phyloP scores from a whole-genome alignment of 306 rosid genomes.

The Prunus padus region DNA sequence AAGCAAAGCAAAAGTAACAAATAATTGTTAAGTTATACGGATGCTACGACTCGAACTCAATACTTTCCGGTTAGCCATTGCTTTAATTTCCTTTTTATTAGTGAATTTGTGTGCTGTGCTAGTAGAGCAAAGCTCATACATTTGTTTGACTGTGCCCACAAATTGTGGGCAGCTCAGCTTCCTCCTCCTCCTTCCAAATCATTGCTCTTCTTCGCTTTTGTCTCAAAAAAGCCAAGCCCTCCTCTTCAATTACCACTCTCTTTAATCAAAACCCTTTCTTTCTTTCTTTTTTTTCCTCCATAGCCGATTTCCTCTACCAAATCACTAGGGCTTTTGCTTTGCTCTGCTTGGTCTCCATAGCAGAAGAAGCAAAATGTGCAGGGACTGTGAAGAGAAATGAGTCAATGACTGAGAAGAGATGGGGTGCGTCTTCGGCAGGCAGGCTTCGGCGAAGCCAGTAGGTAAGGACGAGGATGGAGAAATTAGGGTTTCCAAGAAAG shows the following conservation, averaged over 20 bases:
- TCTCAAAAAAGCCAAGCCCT: conserved; percentile 61
- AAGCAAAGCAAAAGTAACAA: background rate
- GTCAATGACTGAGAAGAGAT: conserved; percentile 61
- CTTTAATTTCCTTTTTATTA: background rate
- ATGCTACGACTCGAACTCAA: too few species aligned
- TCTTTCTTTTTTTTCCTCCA: background rate
- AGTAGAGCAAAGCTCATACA: background rate
- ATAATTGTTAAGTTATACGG: background rate
- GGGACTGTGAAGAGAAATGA: conserved; percentile 29
- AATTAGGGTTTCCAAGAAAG: conserved; percentile 21
- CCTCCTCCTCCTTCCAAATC: conserved; percentile 36
- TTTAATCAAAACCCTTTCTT: conserved; percentile 9
- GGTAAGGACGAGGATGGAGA: conserved; percentile 27
- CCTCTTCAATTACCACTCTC: conserved; percentile 12
- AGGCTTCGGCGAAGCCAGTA: conserved; percentile 36
- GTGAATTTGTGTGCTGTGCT: background rate
- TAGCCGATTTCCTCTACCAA: background rate
- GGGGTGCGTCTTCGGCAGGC: conserved; percentile 86
- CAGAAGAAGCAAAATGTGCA: conserved; percentile 27
- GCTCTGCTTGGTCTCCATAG: conserved; percentile 7
- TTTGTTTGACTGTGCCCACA: conserved; percentile 42
- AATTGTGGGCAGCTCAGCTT: conserved; percentile 57
- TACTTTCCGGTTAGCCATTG: too few species aligned
- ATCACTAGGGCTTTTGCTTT: background rate
- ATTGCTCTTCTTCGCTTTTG: conserved; percentile 72